Evolutionary conservation across 768 basidiomycete species (phyloP).

Genomic region (Kwoniella mangroviensis): DNA sequence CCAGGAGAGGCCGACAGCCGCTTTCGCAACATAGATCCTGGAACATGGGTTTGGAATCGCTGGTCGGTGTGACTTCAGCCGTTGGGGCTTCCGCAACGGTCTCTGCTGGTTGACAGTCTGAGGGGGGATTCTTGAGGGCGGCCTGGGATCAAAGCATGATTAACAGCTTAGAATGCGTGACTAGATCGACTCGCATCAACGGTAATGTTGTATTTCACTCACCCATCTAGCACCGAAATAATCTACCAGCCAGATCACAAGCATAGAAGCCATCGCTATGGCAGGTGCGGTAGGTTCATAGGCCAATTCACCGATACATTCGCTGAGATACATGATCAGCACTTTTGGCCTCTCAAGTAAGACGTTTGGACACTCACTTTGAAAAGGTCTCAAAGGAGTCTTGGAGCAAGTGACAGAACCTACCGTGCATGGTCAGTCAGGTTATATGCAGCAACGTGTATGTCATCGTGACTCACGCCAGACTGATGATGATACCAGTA

Average conservation of each 20-base stretch:
- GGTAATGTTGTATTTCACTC: background rate
- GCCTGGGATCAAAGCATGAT: background rate
- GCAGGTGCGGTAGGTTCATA: conserved; percentile 20
- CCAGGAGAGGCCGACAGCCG: conserved; percentile 10
- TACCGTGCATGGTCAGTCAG: background rate
- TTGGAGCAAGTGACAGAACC: conserved; percentile 15
- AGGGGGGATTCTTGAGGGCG: background rate
- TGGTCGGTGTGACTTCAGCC: background rate
- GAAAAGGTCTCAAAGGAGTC: conserved; percentile 19
- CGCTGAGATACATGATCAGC: background rate
- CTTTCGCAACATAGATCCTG: conserved; percentile 16
- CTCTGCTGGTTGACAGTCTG: background rate
- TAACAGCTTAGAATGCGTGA: too few species aligned
- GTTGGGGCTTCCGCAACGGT: too few species aligned
- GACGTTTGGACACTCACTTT: conserved; percentile 1
- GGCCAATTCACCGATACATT: conserved; percentile 16
- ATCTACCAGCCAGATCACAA: conserved; percentile 19
- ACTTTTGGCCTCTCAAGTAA: background rate
- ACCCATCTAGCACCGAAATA: conserved; percentile 17
- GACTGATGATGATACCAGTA: conserved; percentile 15
- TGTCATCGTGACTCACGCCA: conserved; percentile 14
- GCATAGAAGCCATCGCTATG: conserved; percentile 18
- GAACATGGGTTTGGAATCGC: conserved; percentile 13
- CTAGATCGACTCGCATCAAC: too few species aligned
- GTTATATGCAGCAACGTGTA: too few species aligned